Percentiles rank a stretch among this genome's conserved stretches.
These are phyloP conservation scores for Alloteropsis semialata DNA, from an alignment of 176 grass and related monocot genomes.

Conservation along the genomic window DNA sequence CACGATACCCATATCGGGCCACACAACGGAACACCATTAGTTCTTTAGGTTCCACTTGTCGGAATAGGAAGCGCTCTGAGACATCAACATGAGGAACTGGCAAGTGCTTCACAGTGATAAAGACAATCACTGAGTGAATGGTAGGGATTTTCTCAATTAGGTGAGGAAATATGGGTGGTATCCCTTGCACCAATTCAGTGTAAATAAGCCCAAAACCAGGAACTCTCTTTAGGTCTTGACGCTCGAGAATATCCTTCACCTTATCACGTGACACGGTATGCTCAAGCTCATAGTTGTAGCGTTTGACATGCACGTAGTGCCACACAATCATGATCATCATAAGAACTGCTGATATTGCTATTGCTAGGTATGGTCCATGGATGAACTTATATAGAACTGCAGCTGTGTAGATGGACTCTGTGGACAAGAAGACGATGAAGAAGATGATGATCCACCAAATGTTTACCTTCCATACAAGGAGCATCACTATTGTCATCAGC, in stretches of 20 bases:
- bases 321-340: conserved; percentile 73
- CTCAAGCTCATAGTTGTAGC: conserved; percentile 59
- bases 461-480: conserved; percentile 57
- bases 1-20: conserved; percentile 65
- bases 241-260: conserved; percentile 26
- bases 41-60: conserved; percentile 46
- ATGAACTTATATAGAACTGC: conserved; percentile 70
- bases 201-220: conserved; percentile 69
- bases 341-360: conserved; percentile 36
- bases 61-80: conserved; percentile 67
- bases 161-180: conserved; percentile 73
- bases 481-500: conserved; percentile 61
- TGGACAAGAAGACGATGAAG: conserved; percentile 49
- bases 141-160: conserved; percentile 62
- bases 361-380: conserved; percentile 43
- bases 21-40: conserved; percentile 64
- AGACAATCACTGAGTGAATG: conserved; percentile 53
- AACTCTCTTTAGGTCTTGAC: conserved; percentile 31
- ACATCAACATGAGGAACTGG: conserved; percentile 43
- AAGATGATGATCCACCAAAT: conserved; percentile 54
- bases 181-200: conserved; percentile 74
- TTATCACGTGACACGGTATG: conserved; percentile 38
- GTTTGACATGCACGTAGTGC: conserved; percentile 73
- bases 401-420: conserved; percentile 54
- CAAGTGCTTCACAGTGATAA: conserved; percentile 65